Percentiles rank a stretch among this genome's conserved stretches.
These are phyloP conservation scores for Lichtheimia hyalospora DNA, from an alignment of 371 early-diverging fungal species.

Conservation along the genomic window DNA sequence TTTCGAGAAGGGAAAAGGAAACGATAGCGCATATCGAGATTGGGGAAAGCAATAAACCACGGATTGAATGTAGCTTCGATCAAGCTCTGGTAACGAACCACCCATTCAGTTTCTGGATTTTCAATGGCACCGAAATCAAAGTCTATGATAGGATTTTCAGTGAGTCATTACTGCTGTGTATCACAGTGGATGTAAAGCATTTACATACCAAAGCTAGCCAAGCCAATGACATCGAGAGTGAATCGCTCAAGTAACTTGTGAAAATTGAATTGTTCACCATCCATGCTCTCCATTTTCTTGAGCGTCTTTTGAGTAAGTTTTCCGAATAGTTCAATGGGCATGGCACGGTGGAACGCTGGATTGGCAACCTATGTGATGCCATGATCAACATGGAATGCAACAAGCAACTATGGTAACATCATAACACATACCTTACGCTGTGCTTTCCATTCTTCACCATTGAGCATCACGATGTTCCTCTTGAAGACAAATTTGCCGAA, in stretches of 20 bases:
- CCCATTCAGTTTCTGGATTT: conserved; percentile 11
- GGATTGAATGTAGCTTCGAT: conserved; percentile 21
- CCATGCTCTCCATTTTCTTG: conserved; percentile 6
- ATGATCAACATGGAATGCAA: background rate
- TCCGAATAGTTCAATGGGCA: conserved; percentile 28
- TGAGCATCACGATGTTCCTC: conserved; percentile 13
- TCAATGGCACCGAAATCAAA: conserved; percentile 20
- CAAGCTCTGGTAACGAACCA: conserved; percentile 12
- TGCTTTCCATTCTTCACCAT: conserved; percentile 26
- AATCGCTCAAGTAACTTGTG: conserved; percentile 10
- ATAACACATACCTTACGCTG: conserved; percentile 18
- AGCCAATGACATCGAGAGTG: conserved; percentile 40
- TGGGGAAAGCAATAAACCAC: conserved; percentile 43
- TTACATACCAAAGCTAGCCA: conserved; percentile 28
- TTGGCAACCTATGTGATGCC: conserved; percentile 15
- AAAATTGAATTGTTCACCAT: background rate
- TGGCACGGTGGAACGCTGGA: conserved; percentile 25
- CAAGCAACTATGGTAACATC: background rate
- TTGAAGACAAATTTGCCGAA: conserved; percentile 10
- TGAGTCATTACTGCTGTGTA: background rate
- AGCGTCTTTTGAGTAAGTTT: conserved; percentile 11
- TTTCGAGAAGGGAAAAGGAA: conserved; percentile 30
- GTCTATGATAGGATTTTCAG: background rate
- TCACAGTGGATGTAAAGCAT: background rate
- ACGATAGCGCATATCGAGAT: conserved; percentile 29